Base-by-base conservation (phyloP, 2,329 filamentous ascomycete genomes). In the Xylariaceae sp. region DNA sequence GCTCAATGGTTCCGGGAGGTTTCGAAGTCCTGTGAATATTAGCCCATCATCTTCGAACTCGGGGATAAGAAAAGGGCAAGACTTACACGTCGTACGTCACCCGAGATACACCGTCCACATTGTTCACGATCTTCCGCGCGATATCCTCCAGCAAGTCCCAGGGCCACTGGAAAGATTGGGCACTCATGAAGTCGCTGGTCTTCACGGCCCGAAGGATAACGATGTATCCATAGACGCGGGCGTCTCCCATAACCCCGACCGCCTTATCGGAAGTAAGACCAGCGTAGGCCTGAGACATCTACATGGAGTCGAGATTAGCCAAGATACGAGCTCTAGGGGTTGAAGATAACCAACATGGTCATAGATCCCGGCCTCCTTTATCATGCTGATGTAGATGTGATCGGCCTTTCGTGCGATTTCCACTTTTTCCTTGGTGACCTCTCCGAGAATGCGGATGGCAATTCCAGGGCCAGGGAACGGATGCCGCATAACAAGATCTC, bases 381-480 rank as follows among this genome's bases (percentile, higher is more conserved):
- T 89, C 70, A 80, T 78, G 42, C 71, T 69, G 46, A 89, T 87
- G 62, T 84, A 89, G 52, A 90, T 89, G 51, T 76, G 54, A 50
- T 89, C 85, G 2, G 83, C 84, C 54, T 83, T 67, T n/a, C 84
- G 66, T 2, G 77, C 85, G 43, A 94, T 92, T 35, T 77, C 75
- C 12, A 94, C 81, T 26, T 82, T 75, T 54, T 89, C 83, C 2
- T 69, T 71, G 1, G 85, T 94, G 11, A 94, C 80, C 47, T 93
- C 88, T 22, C 89, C 89, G 1, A 94, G 66, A 39, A 94, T 81
- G 33, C 85, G 73, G 46, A 92, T 83, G 11, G 75, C 86, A 40
- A 93, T 77, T 32, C 62, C 72, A 0, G 67, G 60, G 3, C 83
- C 83, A 0, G 81, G 81, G 69, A 87, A 88, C 16, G 83, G 82